Evolutionary conservation across 2,329 filamentous ascomycete genomes (phyloP), one percentile per base, ranked within the genome.

Genomic region (Thermothelomyces thermophilus): DNA sequence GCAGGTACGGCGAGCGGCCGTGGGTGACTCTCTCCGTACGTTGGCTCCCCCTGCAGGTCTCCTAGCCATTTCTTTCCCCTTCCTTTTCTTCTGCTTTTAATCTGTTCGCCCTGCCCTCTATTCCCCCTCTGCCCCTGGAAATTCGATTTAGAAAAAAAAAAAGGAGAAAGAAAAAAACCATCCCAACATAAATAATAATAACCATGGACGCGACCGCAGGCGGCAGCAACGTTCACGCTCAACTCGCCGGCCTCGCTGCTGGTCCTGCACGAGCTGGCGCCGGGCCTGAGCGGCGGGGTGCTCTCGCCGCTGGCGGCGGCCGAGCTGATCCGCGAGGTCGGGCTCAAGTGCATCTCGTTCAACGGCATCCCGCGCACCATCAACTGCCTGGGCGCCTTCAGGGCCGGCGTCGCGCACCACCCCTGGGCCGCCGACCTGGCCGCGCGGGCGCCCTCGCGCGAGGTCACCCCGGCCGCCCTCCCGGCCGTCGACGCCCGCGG

Each of bases 331-430:
- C 80, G 85, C 60, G 85, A 89, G 58, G 76, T 87, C 52, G 85
- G 83, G 1, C 73, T 88, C 54, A 88, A 88, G 66, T 87, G 84
- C 67, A 87, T 89, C 65, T 82, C 81, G 51, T 87, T 89, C 75
- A 88, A 88, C 69, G 85, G 85, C 56, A 87, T 93, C 59, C 87
- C 88, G 2, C 83, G 88, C 57, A 85, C 83, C 22, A 93, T 93
- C 71, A 93, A 93, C 74, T 83, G 79, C 60, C 81, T 94, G 2
- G 83, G 82, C 60, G 82, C 82, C 41, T 61, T 62, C 50, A 74
- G 77, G 60, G 72, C 75, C 34, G 70, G 73, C 24, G 77, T 93
- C 0, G 52, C 69, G 0, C 67, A 75, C 5, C 70, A 56, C 30
- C 37, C 50, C 2, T 55, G 90, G 4, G 64, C 72, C 3, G 63